These are phyloP conservation scores for Auricularia sp. DNA, from an alignment of 768 basidiomycete species.

Conservation along the genomic window DNA sequence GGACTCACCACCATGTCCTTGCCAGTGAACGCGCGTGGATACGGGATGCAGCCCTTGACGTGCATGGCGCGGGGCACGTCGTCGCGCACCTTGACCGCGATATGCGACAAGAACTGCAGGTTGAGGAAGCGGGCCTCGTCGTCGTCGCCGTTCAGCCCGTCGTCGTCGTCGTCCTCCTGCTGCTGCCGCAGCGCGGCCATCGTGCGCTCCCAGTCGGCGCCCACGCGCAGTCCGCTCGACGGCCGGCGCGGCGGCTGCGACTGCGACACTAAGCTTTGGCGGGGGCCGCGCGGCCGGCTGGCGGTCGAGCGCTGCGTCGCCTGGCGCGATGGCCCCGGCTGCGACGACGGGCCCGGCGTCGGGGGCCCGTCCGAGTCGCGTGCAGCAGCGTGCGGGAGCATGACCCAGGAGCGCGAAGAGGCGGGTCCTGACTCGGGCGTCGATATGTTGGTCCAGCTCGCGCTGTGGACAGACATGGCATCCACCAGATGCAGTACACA, in stretches of 20 bases:
- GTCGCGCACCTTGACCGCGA: constrained; percentile 82
- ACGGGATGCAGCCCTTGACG: constrained; percentile 87
- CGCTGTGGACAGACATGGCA: background rate
- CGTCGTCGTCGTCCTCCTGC: constrained; percentile 38
- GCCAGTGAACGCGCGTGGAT: constrained; percentile 85
- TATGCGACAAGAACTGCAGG: constrained; percentile 75
- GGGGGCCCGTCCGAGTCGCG: background rate
- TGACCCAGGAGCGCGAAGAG: background rate
- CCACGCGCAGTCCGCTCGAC: background rate
- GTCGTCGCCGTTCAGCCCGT: constrained; percentile 52
- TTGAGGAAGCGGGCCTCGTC: constrained; percentile 76
- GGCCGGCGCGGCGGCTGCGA: background rate
- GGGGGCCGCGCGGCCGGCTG: background rate
- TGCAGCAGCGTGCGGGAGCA: background rate
- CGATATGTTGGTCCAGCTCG: background rate
- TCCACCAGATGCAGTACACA: background rate
- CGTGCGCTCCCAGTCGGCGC: constrained; percentile 16
- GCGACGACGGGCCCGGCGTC: background rate
- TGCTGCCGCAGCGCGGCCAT: constrained; percentile 25
- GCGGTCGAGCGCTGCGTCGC: background rate
- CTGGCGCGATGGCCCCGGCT: background rate
- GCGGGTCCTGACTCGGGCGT: background rate
- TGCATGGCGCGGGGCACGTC: constrained; percentile 80
- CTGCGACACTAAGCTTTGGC: background rate
- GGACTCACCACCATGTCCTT: constrained; percentile 81